phyloP scores from a whole-genome alignment of 2,329 filamentous ascomycete genomes.

The Cercospora sojina region DNA sequence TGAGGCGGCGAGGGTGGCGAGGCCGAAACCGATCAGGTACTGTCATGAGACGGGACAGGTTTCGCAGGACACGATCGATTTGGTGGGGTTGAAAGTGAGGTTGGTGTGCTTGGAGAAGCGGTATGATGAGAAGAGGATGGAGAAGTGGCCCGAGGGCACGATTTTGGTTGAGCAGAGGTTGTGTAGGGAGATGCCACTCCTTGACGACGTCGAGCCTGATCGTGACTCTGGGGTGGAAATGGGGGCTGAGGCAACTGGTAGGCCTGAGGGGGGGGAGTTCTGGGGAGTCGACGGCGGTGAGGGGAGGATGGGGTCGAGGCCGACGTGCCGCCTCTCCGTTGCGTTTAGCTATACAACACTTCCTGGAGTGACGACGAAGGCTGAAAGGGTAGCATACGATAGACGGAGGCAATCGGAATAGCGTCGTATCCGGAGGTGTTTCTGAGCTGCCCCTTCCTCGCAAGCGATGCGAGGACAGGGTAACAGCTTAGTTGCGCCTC shows the following conservation, averaged over 20 bases:
- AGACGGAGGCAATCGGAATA: neutral
- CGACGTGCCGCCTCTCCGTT: neutral
- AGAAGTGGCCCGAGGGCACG: neutral
- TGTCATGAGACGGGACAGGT: neutral
- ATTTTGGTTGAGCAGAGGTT: neutral
- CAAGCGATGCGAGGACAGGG: no score
- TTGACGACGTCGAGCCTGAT: neutral
- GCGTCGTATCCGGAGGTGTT: no score
- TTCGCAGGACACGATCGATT: neutral
- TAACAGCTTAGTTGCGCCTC: no score
- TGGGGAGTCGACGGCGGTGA: neutral
- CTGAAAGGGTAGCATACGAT: neutral
- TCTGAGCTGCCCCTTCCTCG: no score
- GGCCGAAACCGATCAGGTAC: neutral
- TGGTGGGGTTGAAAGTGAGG: neutral
- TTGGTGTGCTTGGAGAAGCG: neutral
- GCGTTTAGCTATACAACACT: neutral
- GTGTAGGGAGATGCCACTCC: neutral
- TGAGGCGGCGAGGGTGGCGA: neutral
- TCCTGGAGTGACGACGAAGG: neutral
- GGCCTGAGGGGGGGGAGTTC: neutral
- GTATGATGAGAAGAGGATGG: neutral
- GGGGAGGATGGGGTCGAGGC: neutral
- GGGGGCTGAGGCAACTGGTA: neutral
- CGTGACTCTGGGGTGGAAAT: neutral